Evolutionary conservation across 2,329 filamentous ascomycete genomes (phyloP), one percentile per base, ranked within the genome.

Genomic region (Diaporthe vexans): DNA sequence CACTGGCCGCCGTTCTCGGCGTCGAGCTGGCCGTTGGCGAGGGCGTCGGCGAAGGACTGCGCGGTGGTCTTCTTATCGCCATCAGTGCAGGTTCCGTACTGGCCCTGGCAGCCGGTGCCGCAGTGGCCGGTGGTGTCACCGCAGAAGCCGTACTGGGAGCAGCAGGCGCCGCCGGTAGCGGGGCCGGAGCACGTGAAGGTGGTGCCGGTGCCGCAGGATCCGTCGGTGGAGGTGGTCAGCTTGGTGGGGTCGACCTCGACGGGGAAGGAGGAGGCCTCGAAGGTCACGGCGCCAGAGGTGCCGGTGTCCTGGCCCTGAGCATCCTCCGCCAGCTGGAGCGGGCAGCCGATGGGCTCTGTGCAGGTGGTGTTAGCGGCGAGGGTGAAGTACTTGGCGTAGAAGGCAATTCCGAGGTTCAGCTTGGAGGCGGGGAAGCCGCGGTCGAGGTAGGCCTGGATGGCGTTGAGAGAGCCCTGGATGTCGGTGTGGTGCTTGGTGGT

Each of bases 371-470:
- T 79, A 13, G 82, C 81, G 52, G 82, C 77, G n/a, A 88, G 89
- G 79, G 86, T 83, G 82, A 91, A 92, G 86, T 86, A 93, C 81
- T 93, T 93, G 46, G 89, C 87, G 81, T 93, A 93, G 80, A 91
- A 92, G n/a, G 90, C 91, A 73, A 93, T 86, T 1, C 91, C 91
- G 6, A 93, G 84, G 77, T 92, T 92, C 67, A 91, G 82, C 80
- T 90, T 91, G 10, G 81, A 77, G 0, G 87, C 76, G 0, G 86
- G 81, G 4, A 89, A 85, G 29, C 90, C 90, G 4, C 88, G 86
- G 37, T 82, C 83, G 24, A 92, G 83, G 81, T 94, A 94, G 56
- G 87, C 87, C 68, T 91, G 83, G 58, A 94, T 81, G 4, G 89
- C 84, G 7, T 86, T 83, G 9, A 87, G 81, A 0, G 91, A 91